Percentiles rank a stretch among this genome's conserved stretches.
phyloP scores from a whole-genome alignment of 257 asterid species.

The Solanum lignicaule region DNA sequence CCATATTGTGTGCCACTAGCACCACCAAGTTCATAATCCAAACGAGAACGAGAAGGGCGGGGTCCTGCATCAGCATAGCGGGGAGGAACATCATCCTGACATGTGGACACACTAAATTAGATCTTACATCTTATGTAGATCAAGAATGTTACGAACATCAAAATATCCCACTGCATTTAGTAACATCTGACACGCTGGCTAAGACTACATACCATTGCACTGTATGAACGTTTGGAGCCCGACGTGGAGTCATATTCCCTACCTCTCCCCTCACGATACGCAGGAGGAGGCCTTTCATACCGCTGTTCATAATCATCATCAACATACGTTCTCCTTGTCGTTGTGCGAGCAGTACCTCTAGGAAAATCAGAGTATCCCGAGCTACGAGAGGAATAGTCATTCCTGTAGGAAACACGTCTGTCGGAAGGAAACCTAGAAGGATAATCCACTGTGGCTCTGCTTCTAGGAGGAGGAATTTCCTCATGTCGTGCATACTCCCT shows the following conservation, averaged over 20 bases:
- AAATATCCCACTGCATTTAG: neutral
- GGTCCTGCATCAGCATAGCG: constrained; percentile 73
- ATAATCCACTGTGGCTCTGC: constrained; percentile 64
- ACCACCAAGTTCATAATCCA: constrained; percentile 68
- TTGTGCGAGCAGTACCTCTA: constrained; percentile 56
- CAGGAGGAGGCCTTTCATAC: constrained; percentile 79
- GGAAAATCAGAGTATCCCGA: constrained; percentile 69
- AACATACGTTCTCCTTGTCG: constrained; percentile 66
- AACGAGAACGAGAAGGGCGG: constrained; percentile 84
- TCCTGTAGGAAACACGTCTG: constrained; percentile 60
- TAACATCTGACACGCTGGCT: neutral
- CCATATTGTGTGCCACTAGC: constrained; percentile 67
- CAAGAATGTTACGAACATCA: neutral
- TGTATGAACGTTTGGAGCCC: constrained; percentile 87
- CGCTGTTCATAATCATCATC: constrained; percentile 76
- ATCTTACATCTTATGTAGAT: constrained; percentile 2
- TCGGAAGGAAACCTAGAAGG: constrained; percentile 54
- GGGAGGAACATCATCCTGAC: constrained; percentile 77
- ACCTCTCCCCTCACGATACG: constrained; percentile 63
- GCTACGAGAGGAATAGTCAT: constrained; percentile 71
- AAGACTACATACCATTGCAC: constrained; percentile 42
- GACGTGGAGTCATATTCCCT: constrained; percentile 64
- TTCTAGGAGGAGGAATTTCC: constrained; percentile 60
- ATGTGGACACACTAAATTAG: constrained; percentile 11
- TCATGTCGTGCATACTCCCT: constrained; percentile 77